Percentiles rank a stretch among this genome's conserved stretches.
These are phyloP conservation scores for Bipolaris cookei DNA, from an alignment of 2,329 filamentous ascomycete genomes.

Conservation along the genomic window DNA sequence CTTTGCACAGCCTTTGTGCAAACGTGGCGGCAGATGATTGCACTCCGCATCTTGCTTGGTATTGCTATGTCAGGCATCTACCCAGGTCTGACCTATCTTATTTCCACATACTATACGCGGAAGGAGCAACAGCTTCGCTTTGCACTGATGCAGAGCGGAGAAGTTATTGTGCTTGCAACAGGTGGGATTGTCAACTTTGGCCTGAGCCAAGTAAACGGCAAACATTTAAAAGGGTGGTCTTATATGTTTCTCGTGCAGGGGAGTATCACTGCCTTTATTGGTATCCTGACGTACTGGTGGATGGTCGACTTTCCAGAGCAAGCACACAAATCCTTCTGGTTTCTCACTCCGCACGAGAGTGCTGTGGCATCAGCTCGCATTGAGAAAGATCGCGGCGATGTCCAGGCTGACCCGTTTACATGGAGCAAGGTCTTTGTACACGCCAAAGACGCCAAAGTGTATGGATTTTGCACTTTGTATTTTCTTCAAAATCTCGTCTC, in stretches of 20 bases:
- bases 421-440: constrained; percentile 63
- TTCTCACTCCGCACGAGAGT: constrained; percentile 63
- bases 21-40: constrained; percentile 74
- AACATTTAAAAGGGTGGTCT: constrained; percentile 66
- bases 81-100: constrained; percentile 57
- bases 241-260: constrained; percentile 75
- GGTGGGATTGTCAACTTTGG: constrained; percentile 72
- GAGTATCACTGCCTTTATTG: constrained; percentile 63
- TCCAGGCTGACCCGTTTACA: constrained; percentile 62
- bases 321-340: constrained; percentile 62
- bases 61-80: constrained; percentile 62
- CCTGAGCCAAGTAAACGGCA: constrained; percentile 67
- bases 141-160: constrained; percentile 67
- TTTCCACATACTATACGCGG: constrained; percentile 70
- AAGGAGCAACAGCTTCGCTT: constrained; percentile 70
- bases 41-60: constrained; percentile 68
- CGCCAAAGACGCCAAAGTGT: constrained; percentile 66
- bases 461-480: constrained; percentile 69
- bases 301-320: constrained; percentile 73
- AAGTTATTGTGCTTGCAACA: constrained; percentile 70
- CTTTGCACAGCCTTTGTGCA: constrained; percentile 71
- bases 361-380: constrained; percentile 64
- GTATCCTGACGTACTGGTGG: constrained; percentile 70
- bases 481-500: constrained; percentile 72
- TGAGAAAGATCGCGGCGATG: constrained; percentile 66